Conservation (phyloP, 495 filamentous ascomycete species). For the Penicillium robsamsonii region DNA sequence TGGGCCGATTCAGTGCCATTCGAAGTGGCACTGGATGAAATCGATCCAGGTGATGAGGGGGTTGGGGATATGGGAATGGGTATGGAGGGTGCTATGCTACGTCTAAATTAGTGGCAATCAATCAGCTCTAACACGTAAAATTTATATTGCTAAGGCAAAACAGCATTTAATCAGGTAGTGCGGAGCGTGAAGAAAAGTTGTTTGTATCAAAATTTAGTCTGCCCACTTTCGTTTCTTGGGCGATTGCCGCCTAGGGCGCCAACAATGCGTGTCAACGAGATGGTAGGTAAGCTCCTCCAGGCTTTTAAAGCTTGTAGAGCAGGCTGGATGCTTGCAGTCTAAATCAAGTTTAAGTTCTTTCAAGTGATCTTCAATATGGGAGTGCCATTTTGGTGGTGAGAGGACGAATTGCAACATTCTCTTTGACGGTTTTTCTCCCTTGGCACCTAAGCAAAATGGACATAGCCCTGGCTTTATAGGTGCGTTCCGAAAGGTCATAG, state of each 20-base stretch:
- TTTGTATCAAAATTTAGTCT: no score
- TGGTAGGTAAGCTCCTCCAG: neutral
- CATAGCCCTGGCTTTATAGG: neutral
- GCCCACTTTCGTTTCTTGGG: neutral
- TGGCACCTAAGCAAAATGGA: neutral
- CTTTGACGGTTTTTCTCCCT: neutral
- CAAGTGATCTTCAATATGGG: neutral
- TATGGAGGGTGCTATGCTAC: no score
- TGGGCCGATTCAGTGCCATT: no score
- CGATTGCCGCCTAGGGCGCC: neutral
- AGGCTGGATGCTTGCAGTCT: neutral
- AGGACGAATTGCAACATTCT: neutral
- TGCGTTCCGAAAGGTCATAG: neutral
- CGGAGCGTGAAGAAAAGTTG: no score
- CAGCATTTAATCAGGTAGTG: no score
- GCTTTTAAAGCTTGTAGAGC: neutral
- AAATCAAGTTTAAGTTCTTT: neutral
- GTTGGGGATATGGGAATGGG: no score
- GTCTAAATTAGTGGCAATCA: no score
- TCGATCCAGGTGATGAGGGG: no score
- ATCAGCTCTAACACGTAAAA: no score
- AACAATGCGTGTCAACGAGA: neutral
- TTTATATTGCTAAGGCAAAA: no score
- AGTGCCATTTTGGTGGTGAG: neutral
- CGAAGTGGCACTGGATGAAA: no score